Base-by-base conservation (phyloP, 306 rosid species). In the Glycine tomentella region DNA sequence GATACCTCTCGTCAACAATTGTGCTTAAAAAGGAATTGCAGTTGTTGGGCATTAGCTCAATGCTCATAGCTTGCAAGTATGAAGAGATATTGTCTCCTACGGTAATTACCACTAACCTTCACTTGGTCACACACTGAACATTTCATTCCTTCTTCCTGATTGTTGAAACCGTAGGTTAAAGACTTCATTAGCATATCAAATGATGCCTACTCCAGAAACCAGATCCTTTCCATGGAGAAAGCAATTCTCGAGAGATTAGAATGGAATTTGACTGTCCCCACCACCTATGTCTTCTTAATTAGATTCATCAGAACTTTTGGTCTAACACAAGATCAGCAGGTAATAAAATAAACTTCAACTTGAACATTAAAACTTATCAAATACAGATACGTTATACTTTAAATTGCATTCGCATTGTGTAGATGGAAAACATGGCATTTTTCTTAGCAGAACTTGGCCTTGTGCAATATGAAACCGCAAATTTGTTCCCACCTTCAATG, bases 11-110 rank as follows among this genome's bases (percentile, higher is more conserved):
- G 0, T 55, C 36, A 80, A 87, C 75, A 75, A 69, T 6, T 17
- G 83, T 89, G 13, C 82, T 80, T 6, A 87, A 85, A 79, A 46
- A 66, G 46, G 89, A 85, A 57, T 83, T 90, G 64, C 93, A 87
- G 77, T 75, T 92, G 58, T 82, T 90, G 15, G 93, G 88, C 69
- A 84, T 90, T 14, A 74, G 91, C 66, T 82, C 97, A 58, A 81
- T 90, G 92, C 86, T 87, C 76, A 55, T 92, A 59, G 94, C 97
- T 31, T 64, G 87, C 76, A 92, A 92, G 74, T 90, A 88, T 25
- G 92, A 84, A 86, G 94, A 92, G 72, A 80, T 86, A 50, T 74
- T 72, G 76, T 64, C 85, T 10, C 89, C 90, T 2, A 81, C 72
- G 92, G 94, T 92, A 80, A 4, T 4, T 8, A 44, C 9, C 48